phyloP scores from a whole-genome alignment of 768 basidiomycete genomes.

The Gymnopilus dilepis region DNA sequence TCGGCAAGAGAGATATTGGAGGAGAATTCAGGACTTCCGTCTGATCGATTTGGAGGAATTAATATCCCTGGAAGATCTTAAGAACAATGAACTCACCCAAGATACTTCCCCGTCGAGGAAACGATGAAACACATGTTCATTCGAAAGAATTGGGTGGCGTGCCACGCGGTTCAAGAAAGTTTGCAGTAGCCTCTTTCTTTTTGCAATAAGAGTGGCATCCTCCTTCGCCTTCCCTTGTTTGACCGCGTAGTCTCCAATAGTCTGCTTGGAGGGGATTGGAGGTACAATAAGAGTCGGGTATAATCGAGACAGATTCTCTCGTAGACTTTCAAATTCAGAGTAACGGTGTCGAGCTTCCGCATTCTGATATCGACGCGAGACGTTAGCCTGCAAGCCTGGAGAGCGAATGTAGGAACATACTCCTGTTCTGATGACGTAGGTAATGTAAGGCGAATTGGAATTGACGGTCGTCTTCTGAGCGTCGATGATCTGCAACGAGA shows the following conservation, averaged over 20 bases:
- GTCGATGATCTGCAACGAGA: constrained; percentile 75
- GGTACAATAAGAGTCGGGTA: constrained; percentile 98
- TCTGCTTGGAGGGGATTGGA: constrained; percentile 97
- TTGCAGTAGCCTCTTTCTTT: constrained; percentile 92
- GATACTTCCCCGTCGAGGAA: constrained; percentile 96
- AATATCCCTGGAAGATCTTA: background rate
- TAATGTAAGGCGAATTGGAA: constrained; percentile 90
- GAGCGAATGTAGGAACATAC: constrained; percentile 43
- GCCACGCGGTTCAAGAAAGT: constrained; percentile 92
- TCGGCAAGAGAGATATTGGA: constrained; percentile 88
- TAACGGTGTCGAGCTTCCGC: constrained; percentile 89
- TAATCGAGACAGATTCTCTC: constrained; percentile 79
- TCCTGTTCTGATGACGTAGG: constrained; percentile 90
- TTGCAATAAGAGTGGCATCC: constrained; percentile 88
- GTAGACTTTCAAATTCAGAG: constrained; percentile 96
- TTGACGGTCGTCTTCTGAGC: constrained; percentile 94
- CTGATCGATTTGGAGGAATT: constrained; percentile 47
- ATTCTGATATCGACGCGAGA: constrained; percentile 51
- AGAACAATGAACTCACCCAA: constrained; percentile 61
- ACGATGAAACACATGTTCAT: constrained; percentile 94
- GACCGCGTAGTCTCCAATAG: constrained; percentile 93
- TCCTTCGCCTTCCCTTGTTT: constrained; percentile 98
- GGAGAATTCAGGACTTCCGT: constrained; percentile 93
- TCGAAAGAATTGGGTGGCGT: constrained; percentile 92
- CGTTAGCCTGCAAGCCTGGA: constrained; percentile 10